Base-by-base conservation (phyloP, 148 eudicot genomes). In the Cornus kousa region DNA sequence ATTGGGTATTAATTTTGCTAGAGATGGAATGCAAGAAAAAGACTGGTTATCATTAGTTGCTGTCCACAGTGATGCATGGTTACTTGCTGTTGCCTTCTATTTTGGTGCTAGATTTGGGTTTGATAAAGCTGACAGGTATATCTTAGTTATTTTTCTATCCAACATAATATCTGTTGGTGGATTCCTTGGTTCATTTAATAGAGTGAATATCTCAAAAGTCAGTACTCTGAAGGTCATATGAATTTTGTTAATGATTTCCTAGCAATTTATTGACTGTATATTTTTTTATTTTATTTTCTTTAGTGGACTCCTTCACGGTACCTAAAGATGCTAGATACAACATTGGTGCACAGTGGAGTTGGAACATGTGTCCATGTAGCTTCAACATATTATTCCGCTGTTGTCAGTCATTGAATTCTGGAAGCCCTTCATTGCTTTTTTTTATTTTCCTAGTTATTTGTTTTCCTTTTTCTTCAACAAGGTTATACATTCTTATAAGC, bases 31-130 rank as follows among this genome's bases (percentile, higher is more conserved):
- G 80, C 74, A 78, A 71, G 74, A 78, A 20, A 78, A 78, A 53
- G 80, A 78, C 35, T 78, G 80, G 80, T 60, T 78, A 33, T 70
- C 80, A 17, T 70, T 78, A 19, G 75, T 78, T 78, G 74, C 80
- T 37, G 74, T 70, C 55, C 74, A 78, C 67, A 59, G 80, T 70
- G 80, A 78, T 70, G 67, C 80, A 9, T 78, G 80, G 80, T 57
- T 78, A 50, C 74, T 78, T 59, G 10, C 80, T 35, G 75, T 78
- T 78, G 68, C 80, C 74, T 78, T 78, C 75, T 78, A 78, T 39
- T 71, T 72, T 78, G 81, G 81, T 71, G 75, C 81, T n/a, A 71
- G 81, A 60, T 78, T 78, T 78, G 81, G 81, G 37, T 78, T 77
- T 68, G 80, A 55, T 55, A 69, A 77, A 69, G 74, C 74, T 53